These are phyloP conservation scores for Xylariaceae sp. DNA, from an alignment of 2,329 filamentous ascomycete genomes.

Conservation along the genomic window DNA sequence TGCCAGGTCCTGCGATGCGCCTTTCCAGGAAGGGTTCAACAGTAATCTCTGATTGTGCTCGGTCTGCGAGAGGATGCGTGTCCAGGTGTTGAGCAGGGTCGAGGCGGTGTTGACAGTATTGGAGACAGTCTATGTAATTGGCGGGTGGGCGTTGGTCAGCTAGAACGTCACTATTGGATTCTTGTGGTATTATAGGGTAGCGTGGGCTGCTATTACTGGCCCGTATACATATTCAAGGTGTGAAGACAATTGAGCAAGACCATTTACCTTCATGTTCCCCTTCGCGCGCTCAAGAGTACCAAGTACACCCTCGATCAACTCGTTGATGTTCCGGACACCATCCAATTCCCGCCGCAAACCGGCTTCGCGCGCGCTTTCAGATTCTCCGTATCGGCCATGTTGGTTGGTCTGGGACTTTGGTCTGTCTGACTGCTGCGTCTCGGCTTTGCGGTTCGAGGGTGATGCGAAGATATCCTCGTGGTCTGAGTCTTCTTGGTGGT, in stretches of 20 bases:
- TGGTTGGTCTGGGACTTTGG: constrained; percentile 47
- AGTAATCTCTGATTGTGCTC: constrained; percentile 95
- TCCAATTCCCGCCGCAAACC: constrained; percentile 73
- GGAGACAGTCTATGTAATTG: constrained; percentile 61
- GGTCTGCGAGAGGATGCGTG: constrained; percentile 89
- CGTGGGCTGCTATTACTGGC: neutral
- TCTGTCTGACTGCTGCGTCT: constrained; percentile 34
- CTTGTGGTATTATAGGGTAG: neutral
- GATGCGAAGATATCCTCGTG: constrained; percentile 46
- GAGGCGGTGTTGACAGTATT: constrained; percentile 83
- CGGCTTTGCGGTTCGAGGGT: constrained; percentile 32
- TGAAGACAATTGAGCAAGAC: neutral
- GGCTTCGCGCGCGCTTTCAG: constrained; percentile 64
- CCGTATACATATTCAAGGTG: neutral
- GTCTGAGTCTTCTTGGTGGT: constrained; percentile 42
- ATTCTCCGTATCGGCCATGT: constrained; percentile 36
- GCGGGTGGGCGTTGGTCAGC: constrained; percentile 9
- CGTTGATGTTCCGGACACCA: constrained; percentile 79
- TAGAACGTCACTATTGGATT: neutral
- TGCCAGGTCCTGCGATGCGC: constrained; percentile 77
- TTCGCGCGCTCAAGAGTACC: constrained; percentile 65
- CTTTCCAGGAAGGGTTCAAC: constrained; percentile 82
- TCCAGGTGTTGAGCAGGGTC: constrained; percentile 89
- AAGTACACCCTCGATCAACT: constrained; percentile 74
- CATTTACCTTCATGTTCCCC: constrained; percentile 67